Percentiles rank a stretch among this genome's conserved stretches.
phyloP scores from a whole-genome alignment of 768 basidiomycete species.

The Crucibulum laeve region DNA sequence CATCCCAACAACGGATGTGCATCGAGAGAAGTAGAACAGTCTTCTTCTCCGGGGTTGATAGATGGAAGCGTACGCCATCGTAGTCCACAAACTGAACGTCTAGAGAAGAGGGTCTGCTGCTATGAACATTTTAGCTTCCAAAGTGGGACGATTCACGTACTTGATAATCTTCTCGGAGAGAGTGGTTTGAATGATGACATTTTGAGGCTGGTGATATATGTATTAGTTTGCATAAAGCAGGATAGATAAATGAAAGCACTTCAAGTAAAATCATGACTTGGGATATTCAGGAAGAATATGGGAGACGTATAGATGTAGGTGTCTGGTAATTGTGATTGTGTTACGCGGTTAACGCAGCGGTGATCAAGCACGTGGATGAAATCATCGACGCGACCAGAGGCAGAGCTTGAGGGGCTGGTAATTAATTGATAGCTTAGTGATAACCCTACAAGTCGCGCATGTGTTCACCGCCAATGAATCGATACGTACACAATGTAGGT shows the following conservation, averaged over 20 bases:
- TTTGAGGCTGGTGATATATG: slow-evolving; percentile 60
- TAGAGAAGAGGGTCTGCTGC: slow-evolving; percentile 74
- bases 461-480: no score
- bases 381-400: no score
- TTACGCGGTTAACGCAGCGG: no score
- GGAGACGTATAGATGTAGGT: no score
- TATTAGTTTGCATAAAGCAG: background rate
- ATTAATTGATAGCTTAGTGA: no score
- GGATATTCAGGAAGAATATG: background rate
- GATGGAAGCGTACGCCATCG: slow-evolving; percentile 92
- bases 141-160: slow-evolving; percentile 33
- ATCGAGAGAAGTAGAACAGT: slow-evolving; percentile 84
- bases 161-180: slow-evolving; percentile 82
- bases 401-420: no score
- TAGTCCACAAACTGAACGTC: slow-evolving; percentile 98
- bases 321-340: no score
- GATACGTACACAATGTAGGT: no score
- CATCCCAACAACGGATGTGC: slow-evolving; percentile 96
- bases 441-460: no score
- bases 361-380: no score
- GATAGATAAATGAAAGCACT: slow-evolving; percentile 33
- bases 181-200: slow-evolving; percentile 89
- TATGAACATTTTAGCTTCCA: slow-evolving; percentile 2
- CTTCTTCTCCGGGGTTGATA: slow-evolving; percentile 86
- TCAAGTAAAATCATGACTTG: slow-evolving; percentile 91